phyloP scores from a whole-genome alignment of 2,329 filamentous ascomycete species.

The Penicillium sclerotigenum region DNA sequence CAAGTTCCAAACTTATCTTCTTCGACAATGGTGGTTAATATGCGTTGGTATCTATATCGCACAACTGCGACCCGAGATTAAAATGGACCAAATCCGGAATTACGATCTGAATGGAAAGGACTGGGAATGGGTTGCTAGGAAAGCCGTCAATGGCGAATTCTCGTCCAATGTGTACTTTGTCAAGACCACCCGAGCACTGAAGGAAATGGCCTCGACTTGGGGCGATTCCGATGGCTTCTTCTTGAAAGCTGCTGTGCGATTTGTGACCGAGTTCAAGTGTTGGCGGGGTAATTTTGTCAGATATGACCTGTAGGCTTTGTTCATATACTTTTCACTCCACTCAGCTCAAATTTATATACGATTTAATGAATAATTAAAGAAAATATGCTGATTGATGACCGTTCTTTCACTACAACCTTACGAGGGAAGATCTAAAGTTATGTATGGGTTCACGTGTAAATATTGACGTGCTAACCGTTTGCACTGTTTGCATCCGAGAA shows the following conservation, averaged over 20 bases:
- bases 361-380: neutral
- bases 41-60: conserved; percentile 73
- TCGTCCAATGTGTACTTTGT: conserved; percentile 78
- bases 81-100: conserved; percentile 60
- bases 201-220: conserved; percentile 40
- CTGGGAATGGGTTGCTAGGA: conserved; percentile 74
- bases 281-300: conserved; percentile 54
- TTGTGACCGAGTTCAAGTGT: conserved; percentile 57
- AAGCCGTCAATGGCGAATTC: conserved; percentile 66
- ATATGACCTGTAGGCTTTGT: conserved; percentile 1
- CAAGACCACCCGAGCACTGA: conserved; percentile 68
- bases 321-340: neutral
- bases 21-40: conserved; percentile 88
- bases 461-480: neutral
- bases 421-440: neutral
- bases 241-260: conserved; percentile 51
- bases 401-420: neutral
- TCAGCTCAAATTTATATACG: neutral
- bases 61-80: conserved; percentile 69
- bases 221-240: conserved; percentile 46
- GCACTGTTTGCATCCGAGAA: conserved; percentile 10
- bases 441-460: neutral
- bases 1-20: conserved; percentile 67
- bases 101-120: conserved; percentile 61
- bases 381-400: neutral